Evolutionary conservation across 2,329 filamentous ascomycete genomes (phyloP).

Genomic region (Ascochyta viciae-villosae): DNA sequence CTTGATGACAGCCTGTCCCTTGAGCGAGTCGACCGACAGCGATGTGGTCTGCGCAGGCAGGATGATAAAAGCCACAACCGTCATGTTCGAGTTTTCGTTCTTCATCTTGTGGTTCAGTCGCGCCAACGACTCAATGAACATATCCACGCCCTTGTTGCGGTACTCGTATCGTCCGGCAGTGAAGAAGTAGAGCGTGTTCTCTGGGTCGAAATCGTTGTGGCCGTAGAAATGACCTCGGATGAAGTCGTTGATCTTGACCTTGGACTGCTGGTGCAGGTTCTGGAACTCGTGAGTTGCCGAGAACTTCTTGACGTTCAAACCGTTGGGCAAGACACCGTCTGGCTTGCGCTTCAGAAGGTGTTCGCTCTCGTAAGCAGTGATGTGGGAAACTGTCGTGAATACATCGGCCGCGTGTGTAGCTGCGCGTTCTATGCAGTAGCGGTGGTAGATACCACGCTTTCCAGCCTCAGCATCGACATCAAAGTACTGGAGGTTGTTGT

Average conservation of each 20-base stretch:
- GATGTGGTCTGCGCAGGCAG: constrained; percentile 98
- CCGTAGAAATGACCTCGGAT: constrained; percentile 98
- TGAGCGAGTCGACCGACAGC: constrained; percentile 91
- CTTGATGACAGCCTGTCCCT: constrained; percentile 97
- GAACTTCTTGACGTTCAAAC: constrained; percentile 98
- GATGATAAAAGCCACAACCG: constrained; percentile 96
- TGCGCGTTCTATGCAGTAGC: constrained; percentile 96
- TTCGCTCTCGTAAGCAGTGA: constrained; percentile 97
- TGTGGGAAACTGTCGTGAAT: constrained; percentile 98
- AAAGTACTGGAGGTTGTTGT: constrained; percentile 97
- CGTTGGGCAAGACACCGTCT: constrained; percentile 94
- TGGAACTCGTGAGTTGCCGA: constrained; percentile 99
- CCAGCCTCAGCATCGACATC: constrained; percentile 96
- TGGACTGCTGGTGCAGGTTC: constrained; percentile 93
- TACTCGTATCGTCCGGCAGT: constrained; percentile 97
- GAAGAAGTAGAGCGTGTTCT: constrained; percentile 98
- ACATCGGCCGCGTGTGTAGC: constrained; percentile 92
- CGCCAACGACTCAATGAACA: constrained; percentile 98
- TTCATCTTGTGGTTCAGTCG: constrained; percentile 95
- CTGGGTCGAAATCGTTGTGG: constrained; percentile 94
- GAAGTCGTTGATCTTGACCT: constrained; percentile 98
- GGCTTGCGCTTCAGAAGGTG: constrained; percentile 97
- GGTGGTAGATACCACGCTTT: constrained; percentile 97
- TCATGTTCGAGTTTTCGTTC: constrained; percentile 82
- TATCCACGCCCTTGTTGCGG: constrained; percentile 97